These are phyloP conservation scores for Diutina catenulata DNA, from an alignment of 1,139 yeast genomes.

Conservation along the genomic window DNA sequence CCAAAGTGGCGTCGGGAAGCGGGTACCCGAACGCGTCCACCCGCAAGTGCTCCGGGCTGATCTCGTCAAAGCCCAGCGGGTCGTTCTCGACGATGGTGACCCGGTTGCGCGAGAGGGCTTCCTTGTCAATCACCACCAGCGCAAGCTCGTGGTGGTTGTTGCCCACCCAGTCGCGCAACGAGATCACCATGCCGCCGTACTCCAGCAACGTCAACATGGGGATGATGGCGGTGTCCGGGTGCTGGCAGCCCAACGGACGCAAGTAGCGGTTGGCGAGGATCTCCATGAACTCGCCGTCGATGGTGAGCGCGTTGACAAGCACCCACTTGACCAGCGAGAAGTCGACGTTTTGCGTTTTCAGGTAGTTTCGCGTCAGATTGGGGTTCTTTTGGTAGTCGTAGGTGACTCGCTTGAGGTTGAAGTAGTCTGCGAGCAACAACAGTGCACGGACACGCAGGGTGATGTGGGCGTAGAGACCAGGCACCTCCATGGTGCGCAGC, in stretches of 20 bases:
- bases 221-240: slow-evolving; percentile 68
- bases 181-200: slow-evolving; percentile 92
- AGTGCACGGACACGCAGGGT: slow-evolving; percentile 64
- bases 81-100: slow-evolving; percentile 44
- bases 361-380: slow-evolving; percentile 65
- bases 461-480: slow-evolving; percentile 80
- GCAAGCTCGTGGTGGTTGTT: slow-evolving; percentile 36
- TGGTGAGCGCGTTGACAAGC: slow-evolving; percentile 78
- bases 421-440: slow-evolving; percentile 70
- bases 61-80: slow-evolving; percentile 41
- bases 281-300: slow-evolving; percentile 89
- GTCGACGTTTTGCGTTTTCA: slow-evolving; percentile 69
- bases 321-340: slow-evolving; percentile 81
- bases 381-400: slow-evolving; percentile 92
- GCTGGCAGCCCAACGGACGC: slow-evolving; percentile 76
- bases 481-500: slow-evolving; percentile 58
- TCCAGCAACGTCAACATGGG: slow-evolving; percentile 87
- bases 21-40: slow-evolving; percentile 94
- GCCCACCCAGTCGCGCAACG: slow-evolving; percentile 86
- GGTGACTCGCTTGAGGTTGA: slow-evolving; percentile 85
- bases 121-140: slow-evolving; percentile 71
- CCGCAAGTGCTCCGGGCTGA: slow-evolving; percentile 39
- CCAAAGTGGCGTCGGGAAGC: slow-evolving; percentile 84
- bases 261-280: slow-evolving; percentile 87
- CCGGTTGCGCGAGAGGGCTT: slow-evolving; percentile 65